Evolutionary conservation across 2,329 filamentous ascomycete genomes (phyloP), one percentile per base, ranked within the genome.

Genomic region (Aspergillus jensenii): DNA sequence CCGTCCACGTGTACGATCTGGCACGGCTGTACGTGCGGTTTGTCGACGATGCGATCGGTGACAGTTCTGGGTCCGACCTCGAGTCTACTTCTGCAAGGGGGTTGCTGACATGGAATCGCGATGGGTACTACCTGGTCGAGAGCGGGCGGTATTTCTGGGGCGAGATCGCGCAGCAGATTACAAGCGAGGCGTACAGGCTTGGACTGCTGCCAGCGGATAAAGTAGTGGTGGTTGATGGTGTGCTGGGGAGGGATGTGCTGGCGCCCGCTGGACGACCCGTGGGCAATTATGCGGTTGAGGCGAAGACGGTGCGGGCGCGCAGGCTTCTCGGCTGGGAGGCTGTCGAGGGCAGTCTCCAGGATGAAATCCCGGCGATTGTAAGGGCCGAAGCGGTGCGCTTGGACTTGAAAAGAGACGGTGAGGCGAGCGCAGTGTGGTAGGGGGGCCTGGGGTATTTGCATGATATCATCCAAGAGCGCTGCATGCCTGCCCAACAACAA

Each of bases 61-160:
- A 21, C 21, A 21, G 21, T 21, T 21, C 21, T 21, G 21, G 21
- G 21, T 21, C 21, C 21, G 21, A 21, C 21, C 21, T 21, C 21
- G 21, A n/a, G 21, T 14, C 41, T 6, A 25, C 6, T 45, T 5
- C 41, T 25, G 21, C 17, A 31, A 31, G 27, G 17, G 41, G 11
- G 21, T 3, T 3, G 14, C 35, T 15, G 9, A 40, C 49, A 3
- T 52, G 49, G 49, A 52, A 52, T 21, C 21, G 15, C 1, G 39
- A 52, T 2, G 39, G 49, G n/a, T 52, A 43, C n/a, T 52, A 52
- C 23, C 49, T 52, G 23, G 49, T 52, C 35, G 49, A 52, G 15
- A 52, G 35, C 37, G 49, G 49, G 25, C 31, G 12, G 4, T 43
- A 52, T 33, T 31, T 21, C 39, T 52, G 49, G 48, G 49, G 39